Percentiles rank a stretch among this genome's conserved stretches.
phyloP scores from a whole-genome alignment of 2,329 filamentous ascomycete genomes.

The Beauveria sp. region DNA sequence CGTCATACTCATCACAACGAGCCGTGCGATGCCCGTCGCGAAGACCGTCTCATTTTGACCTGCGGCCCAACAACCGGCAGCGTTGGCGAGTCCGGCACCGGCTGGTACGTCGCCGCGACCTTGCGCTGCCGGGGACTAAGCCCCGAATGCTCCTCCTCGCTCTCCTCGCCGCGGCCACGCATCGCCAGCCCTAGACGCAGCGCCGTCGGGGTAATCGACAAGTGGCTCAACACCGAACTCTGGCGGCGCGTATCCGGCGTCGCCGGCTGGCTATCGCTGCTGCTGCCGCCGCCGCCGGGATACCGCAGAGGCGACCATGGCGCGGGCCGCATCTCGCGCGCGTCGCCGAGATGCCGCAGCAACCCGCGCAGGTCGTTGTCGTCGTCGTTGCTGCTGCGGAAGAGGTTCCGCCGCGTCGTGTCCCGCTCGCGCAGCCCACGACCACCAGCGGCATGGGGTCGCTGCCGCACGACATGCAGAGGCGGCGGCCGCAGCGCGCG shows the following conservation, averaged over 20 bases:
- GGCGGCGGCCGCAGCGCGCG: slow-evolving; percentile 2
- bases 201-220: neutral
- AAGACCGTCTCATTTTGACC: neutral
- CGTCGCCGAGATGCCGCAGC: slow-evolving; percentile 1
- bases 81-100: slow-evolving; percentile 8
- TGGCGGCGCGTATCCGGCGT: neutral
- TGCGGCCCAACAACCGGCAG: slow-evolving; percentile 1
- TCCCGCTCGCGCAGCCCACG: neutral
- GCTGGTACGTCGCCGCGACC: neutral
- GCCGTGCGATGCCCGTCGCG: neutral
- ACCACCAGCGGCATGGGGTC: neutral
- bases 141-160: neutral
- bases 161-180: neutral
- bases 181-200: neutral
- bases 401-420: slow-evolving; percentile 5
- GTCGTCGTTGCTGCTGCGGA: neutral
- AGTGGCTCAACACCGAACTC: neutral
- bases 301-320: neutral
- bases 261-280: neutral
- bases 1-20: neutral
- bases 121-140: neutral
- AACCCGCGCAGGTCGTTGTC: neutral
- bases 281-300: neutral
- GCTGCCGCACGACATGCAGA: neutral
- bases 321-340: neutral